Conservation (phyloP, 805 yeast genomes). For the Candida nemodendra region DNA sequence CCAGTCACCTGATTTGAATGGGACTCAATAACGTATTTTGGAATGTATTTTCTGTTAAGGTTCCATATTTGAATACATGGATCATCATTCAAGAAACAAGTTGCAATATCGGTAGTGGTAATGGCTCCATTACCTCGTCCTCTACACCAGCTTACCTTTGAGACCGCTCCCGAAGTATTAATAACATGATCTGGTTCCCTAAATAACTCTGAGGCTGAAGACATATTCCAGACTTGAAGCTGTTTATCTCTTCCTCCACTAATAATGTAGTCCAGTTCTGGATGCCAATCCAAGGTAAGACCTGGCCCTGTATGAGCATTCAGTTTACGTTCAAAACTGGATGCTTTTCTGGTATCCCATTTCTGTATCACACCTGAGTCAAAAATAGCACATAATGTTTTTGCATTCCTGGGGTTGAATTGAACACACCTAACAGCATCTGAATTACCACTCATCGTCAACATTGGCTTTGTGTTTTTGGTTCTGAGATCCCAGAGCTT, state of each 20-base stretch:
- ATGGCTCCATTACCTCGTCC: conserved; percentile 40
- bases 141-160: conserved; percentile 69
- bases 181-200: conserved; percentile 67
- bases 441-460: conserved; percentile 57
- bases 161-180: conserved; percentile 73
- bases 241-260: conserved; percentile 94
- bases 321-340: conserved; percentile 62
- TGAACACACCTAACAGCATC: conserved; percentile 67
- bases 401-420: conserved; percentile 50
- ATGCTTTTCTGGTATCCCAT: conserved; percentile 79
- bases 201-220: conserved; percentile 34
- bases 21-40: conserved; percentile 50
- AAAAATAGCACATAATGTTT: conserved; percentile 72
- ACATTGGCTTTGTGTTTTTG: conserved; percentile 43
- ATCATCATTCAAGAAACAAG: conserved; percentile 72
- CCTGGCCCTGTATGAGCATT: conserved; percentile 94
- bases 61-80: conserved; percentile 69
- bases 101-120: conserved; percentile 65
- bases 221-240: conserved; percentile 72
- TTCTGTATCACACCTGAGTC: conserved; percentile 87
- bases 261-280: conserved; percentile 71
- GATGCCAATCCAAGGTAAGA: conserved; percentile 84
- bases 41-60: conserved; percentile 68
- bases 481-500: conserved; percentile 72
- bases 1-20: conserved; percentile 56